These are phyloP conservation scores for Fagopyrum esculentum DNA, from an alignment of 148 eudicot species.

Conservation along the genomic window DNA sequence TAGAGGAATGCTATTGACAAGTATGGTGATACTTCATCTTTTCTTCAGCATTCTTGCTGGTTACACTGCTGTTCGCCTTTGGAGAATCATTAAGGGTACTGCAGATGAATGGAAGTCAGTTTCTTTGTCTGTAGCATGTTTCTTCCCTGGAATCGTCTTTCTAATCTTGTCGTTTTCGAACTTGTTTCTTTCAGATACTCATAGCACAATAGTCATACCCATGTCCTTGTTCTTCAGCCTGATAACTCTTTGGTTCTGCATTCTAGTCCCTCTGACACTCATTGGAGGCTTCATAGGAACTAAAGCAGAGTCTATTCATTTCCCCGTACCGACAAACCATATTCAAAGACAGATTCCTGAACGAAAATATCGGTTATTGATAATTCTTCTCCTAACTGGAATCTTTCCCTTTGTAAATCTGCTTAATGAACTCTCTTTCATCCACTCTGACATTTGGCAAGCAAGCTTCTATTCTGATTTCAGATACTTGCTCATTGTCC, in stretches of 20 bases:
- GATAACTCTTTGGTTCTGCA: constrained; percentile 10
- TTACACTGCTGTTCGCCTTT: constrained; percentile 14
- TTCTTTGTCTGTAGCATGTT: constrained; percentile 10
- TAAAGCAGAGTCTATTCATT: constrained; percentile 4
- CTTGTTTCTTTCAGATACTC: neutral
- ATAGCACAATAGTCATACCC: constrained; percentile 8
- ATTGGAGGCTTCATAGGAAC: constrained; percentile 17
- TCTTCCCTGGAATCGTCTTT: constrained; percentile 15
- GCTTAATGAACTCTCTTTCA: neutral
- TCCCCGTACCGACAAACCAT: constrained; percentile 11
- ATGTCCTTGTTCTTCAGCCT: neutral
- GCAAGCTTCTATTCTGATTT: constrained; percentile 9
- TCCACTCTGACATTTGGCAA: constrained; percentile 11
- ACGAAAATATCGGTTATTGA: constrained; percentile 5
- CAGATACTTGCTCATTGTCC: constrained; percentile 11
- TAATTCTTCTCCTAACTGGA: constrained; percentile 11
- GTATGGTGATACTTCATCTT: constrained; percentile 8
- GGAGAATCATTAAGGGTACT: constrained; percentile 14
- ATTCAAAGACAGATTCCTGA: constrained; percentile 13
- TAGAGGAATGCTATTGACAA: constrained; percentile 42
- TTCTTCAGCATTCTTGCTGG: constrained; percentile 6
- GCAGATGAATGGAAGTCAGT: constrained; percentile 17
- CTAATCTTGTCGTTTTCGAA: constrained; percentile 6
- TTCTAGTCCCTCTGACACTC: constrained; percentile 12
- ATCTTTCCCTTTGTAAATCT: constrained; percentile 12